Conservation (phyloP, 495 filamentous ascomycete genomes). For the Aspergillus incahuasiensis region DNA sequence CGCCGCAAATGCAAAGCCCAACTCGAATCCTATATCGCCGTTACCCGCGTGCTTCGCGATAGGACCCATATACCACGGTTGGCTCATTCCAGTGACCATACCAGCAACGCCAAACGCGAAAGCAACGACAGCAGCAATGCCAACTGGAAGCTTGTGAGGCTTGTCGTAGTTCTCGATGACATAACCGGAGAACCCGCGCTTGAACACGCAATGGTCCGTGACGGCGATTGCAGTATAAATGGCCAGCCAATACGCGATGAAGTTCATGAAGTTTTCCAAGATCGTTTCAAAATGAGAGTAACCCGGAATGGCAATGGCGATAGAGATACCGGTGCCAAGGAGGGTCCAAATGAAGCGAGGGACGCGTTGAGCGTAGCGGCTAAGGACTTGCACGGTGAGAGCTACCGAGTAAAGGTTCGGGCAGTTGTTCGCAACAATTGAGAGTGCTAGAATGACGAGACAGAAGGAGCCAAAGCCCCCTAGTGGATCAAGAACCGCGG, state of each 20-base stretch:
- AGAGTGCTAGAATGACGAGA: slow-evolving; percentile 71
- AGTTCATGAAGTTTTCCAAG: slow-evolving; percentile 73
- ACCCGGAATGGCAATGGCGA: slow-evolving; percentile 73
- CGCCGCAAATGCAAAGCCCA: slow-evolving; percentile 46
- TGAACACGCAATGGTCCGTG: slow-evolving; percentile 74
- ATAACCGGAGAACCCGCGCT: slow-evolving; percentile 61
- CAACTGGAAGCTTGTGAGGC: slow-evolving; percentile 57
- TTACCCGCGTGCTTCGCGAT: slow-evolving; percentile 65
- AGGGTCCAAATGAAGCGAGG: slow-evolving; percentile 77
- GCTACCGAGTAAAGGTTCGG: slow-evolving; percentile 86
- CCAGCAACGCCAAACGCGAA: slow-evolving; percentile 69
- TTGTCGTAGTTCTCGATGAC: slow-evolving; percentile 55
- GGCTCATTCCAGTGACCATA: slow-evolving; percentile 72
- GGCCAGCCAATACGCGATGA: slow-evolving; percentile 80
- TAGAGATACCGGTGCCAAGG: slow-evolving; percentile 61
- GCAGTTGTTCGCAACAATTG: slow-evolving; percentile 80
- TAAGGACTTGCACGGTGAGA: slow-evolving; percentile 69
- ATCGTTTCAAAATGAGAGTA: slow-evolving; percentile 68
- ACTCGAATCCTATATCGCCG: slow-evolving; percentile 74
- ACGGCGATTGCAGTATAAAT: slow-evolving; percentile 61
- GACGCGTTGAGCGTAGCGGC: slow-evolving; percentile 57
- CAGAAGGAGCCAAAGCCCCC: slow-evolving; percentile 81
- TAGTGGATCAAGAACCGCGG: slow-evolving; percentile 59
- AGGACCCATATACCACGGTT: slow-evolving; percentile 70
- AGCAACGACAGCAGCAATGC: slow-evolving; percentile 63